phyloP scores from a whole-genome alignment of 2,329 filamentous ascomycete species.

The Cladosporium sp. region DNA sequence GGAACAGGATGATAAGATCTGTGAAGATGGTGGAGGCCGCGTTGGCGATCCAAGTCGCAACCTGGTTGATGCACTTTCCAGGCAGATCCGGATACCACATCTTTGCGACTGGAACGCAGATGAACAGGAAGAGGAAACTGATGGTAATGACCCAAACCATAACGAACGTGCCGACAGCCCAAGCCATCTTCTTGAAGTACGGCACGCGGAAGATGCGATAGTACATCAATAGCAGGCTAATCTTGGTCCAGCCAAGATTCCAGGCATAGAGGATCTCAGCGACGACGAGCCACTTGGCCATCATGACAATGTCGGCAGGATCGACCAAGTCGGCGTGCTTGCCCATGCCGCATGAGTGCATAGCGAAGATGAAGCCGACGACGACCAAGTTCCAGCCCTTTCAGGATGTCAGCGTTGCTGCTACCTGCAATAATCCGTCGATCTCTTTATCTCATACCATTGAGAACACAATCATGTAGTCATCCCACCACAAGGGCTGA shows the following conservation, averaged over 20 bases:
- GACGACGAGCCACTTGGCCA: slow-evolving; percentile 28
- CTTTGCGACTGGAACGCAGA: slow-evolving; percentile 38
- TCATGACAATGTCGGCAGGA: slow-evolving; percentile 16
- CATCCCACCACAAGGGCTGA: slow-evolving; percentile 33
- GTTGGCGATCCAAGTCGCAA: slow-evolving; percentile 37
- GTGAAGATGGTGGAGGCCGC: slow-evolving; percentile 7
- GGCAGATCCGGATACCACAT: slow-evolving; percentile 36
- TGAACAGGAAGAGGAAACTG: slow-evolving; percentile 36
- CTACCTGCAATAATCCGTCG: background rate
- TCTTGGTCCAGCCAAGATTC: slow-evolving; percentile 39
- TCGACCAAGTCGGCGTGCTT: slow-evolving; percentile 22
- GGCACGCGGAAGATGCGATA: slow-evolving; percentile 40
- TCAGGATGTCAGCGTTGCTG: background rate
- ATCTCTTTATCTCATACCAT: slow-evolving; percentile 22
- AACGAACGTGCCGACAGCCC: slow-evolving; percentile 34
- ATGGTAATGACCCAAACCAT: slow-evolving; percentile 27
- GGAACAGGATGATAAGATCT: slow-evolving; percentile 1
- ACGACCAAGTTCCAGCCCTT: slow-evolving; percentile 18
- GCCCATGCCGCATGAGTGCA: slow-evolving; percentile 15
- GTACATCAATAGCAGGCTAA: slow-evolving; percentile 47
- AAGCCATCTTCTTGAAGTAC: slow-evolving; percentile 30
- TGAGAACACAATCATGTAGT: slow-evolving; percentile 33
- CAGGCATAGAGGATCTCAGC: slow-evolving; percentile 30
- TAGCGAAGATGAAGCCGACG: slow-evolving; percentile 27
- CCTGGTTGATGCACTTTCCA: slow-evolving; percentile 36